Base-by-base conservation (phyloP, 2,329 filamentous ascomycete genomes). In the Didymella sp. region DNA sequence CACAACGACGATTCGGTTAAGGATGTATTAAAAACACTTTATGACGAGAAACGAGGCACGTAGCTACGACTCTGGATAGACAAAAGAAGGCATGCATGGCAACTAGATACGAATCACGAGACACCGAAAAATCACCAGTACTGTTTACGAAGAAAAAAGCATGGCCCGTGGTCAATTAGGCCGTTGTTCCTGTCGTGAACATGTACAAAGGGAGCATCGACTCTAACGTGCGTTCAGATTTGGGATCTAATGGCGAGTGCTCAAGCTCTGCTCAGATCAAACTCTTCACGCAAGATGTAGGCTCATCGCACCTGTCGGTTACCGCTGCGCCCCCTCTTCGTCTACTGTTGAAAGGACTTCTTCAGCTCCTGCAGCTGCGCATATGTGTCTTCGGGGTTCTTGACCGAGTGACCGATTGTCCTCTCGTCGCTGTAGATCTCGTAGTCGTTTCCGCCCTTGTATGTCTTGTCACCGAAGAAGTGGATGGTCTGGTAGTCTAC, bases 401-500 rank as follows among this genome's bases (percentile, higher is more conserved):
- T 86, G 64, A 98, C 95, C 24, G 88, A 82, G 79, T 99, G 95
- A 2, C 95, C 95, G 58, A 89, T 87, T 31, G 91, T 96, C 72
- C 94, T 84, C 51, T 84, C 73, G 75, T 98, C 94, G 64, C 80
- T 82, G 78, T 89, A 98, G 74, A 99, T 97, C 82, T 98, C 94
- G 75, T 88, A 94, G 79, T 99, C 95, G 77, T 98, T 99, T 60
- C 95, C 95, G 62, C 95, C 94, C 76, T 88, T 79, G 74, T 87
- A 88, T 24, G 91, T 91, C 88, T 98, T 99, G 84, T 99, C 95
- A 64, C 95, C 95, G 72, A 98, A 99, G 85, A 98, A 98, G 83
- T 98, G 95, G 68, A 98, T 89, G 41, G 86, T 94, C 67, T 87
- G 91, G 83, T 94, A 98, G 22, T 87, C 80, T 62, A 96, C 81